Evolutionary conservation across 2,329 filamentous ascomycete species (phyloP), one percentile per base, ranked within the genome.

Genomic region (Microdochium trichocladiopsis): DNA sequence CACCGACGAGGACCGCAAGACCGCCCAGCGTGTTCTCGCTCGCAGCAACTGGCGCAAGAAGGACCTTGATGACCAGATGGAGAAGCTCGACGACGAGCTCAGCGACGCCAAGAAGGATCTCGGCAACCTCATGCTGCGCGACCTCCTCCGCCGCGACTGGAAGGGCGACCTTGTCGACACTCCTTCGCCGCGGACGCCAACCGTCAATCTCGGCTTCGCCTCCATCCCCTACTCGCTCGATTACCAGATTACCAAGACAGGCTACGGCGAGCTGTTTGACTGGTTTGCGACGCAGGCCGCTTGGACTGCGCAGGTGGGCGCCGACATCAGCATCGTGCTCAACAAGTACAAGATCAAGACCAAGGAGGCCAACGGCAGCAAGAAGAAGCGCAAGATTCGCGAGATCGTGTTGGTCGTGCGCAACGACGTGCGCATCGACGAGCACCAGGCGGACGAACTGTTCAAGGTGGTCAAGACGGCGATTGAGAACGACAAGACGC

Each of bases 201-300:
- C 72, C 4, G 70, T 76, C 50, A 72, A 66, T 56, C 68, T 76
- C 0, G 73, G 73, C 16, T 74, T 75, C 54, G 69, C 72, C 0
- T 73, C 70, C 1, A 69, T 76, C 45, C 72, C 73, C 0, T 74
- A 69, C 63, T 72, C 69, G 1, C 63, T 75, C 59, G 72, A 74
- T 28, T 66, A 72, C 48, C 72, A 74, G 53, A 73, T 75, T 51
- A 56, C 63, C 10, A 72, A 71, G 57, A 76, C 72, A 0, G 72
- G 74, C 25, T 76, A 73, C 52, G 62, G 66, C 47, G 72, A 72
- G 56, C 66, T 75, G 4, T 76, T 76, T 48, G 67, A 75, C 57
- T 76, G 72, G 72, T 76, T 75, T 52, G 72, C 72, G 2, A 63
- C 75, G 25, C 71, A 76, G 50, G 72, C 73, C 11, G 73, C 73